phyloP scores from a whole-genome alignment of 176 grass and related monocot genomes.

The Raddia guianensis region DNA sequence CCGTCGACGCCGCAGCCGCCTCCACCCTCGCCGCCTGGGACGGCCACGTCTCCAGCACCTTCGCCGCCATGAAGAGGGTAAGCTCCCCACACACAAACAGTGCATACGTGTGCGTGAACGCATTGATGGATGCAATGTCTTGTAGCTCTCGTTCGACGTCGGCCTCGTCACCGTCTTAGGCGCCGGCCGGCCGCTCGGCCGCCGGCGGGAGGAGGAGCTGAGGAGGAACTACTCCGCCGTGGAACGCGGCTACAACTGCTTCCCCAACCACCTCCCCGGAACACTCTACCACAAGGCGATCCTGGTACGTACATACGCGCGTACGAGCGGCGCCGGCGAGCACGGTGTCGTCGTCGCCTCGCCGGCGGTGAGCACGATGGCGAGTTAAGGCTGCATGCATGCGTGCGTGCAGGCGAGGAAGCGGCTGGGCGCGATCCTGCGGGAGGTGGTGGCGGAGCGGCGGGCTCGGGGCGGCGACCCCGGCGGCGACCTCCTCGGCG shows the following conservation, averaged over 20 bases:
- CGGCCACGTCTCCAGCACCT: constrained; percentile 41
- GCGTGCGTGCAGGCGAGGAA: constrained; percentile 45
- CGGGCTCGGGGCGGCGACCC: not conserved
- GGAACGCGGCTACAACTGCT: constrained; percentile 70
- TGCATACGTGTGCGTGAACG: not conserved
- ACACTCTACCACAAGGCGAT: constrained; percentile 58
- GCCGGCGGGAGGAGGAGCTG: constrained; percentile 38
- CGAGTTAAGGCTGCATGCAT: not conserved
- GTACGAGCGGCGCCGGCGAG: too few species aligned
- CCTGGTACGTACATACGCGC: constrained; percentile 37
- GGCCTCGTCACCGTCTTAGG: constrained; percentile 56
- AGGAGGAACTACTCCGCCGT: constrained; percentile 51
- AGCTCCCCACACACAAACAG: not conserved
- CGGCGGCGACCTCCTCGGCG: constrained; percentile 36
- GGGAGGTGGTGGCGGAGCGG: constrained; percentile 32
- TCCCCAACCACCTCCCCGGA: constrained; percentile 49
- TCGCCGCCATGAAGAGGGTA: constrained; percentile 66
- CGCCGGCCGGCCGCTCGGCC: constrained; percentile 14
- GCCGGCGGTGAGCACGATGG: too few species aligned
- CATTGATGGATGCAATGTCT: not conserved
- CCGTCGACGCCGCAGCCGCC: constrained; percentile 46
- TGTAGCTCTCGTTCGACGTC: constrained; percentile 64
- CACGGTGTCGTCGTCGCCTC: too few species aligned
- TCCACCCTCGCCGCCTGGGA: constrained; percentile 49
- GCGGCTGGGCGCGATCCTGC: constrained; percentile 36